A percentile compares a stretch with the other conserved stretches of the same genome.
Evolutionary conservation across 805 yeast species (phyloP).

Genomic region (Metschnikowia cerradonensis): DNA sequence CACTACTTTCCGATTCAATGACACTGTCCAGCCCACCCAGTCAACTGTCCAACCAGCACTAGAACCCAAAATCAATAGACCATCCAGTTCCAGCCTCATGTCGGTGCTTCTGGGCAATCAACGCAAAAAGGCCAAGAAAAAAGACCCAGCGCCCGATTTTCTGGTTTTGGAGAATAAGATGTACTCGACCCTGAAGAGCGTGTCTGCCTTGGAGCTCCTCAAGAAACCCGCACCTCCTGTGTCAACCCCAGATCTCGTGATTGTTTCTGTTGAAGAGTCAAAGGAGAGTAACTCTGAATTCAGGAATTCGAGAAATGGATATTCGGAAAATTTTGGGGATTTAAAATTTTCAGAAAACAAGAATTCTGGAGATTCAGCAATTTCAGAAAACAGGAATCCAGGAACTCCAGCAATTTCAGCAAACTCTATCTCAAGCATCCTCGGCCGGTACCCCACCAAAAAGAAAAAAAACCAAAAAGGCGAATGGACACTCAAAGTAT

Average conservation of each 20-base stretch:
- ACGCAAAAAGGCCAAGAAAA: constrained; percentile 6
- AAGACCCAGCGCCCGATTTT: background rate
- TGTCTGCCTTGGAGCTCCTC: constrained; percentile 13
- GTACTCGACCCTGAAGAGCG: constrained; percentile 9
- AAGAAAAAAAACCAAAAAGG: constrained; percentile 11
- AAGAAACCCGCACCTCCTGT: background rate
- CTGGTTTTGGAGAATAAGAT: constrained; percentile 11
- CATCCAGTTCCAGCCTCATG: constrained; percentile 7
- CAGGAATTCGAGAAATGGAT: too few species aligned
- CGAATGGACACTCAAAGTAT: constrained; percentile 14
- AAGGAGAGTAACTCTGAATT: too few species aligned
- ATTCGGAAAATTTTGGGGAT: too few species aligned
- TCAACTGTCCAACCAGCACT: too few species aligned
- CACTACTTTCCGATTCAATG: too few species aligned
- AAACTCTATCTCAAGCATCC: background rate
- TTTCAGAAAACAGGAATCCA: too few species aligned
- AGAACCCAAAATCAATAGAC: too few species aligned
- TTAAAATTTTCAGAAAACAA: too few species aligned
- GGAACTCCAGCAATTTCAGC: too few species aligned
- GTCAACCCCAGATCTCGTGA: background rate
- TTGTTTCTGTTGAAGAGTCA: background rate
- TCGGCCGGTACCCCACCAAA: constrained; percentile 7
- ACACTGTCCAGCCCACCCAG: too few species aligned
- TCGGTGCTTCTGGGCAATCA: constrained; percentile 17
- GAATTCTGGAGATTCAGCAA: too few species aligned